Base-by-base conservation (phyloP, 495 filamentous ascomycete genomes). In the Tuber umbilicatum region DNA sequence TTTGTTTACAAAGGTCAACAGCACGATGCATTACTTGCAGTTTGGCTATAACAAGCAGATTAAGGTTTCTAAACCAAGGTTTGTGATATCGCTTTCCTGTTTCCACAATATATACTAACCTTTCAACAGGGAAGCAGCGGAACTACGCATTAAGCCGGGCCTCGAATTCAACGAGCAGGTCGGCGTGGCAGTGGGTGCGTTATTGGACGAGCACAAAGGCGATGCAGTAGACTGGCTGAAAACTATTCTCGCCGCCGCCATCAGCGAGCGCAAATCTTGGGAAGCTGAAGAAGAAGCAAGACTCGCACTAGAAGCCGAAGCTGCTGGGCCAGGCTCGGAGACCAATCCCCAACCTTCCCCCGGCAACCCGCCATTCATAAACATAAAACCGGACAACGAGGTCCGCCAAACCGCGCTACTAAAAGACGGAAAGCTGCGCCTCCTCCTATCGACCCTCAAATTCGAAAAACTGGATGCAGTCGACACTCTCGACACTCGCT, bases 1-100 rank as follows among this genome's bases (percentile, higher is more conserved):
- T 83, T 86, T 99, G 19, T 99, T 99, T 83, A 94, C 91, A 82
- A 99, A 99, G 84, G 93, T 93, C 79, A 90, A 89, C 73, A 88
- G 88, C 2, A 97, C 94, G 0, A 87, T 90, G 1, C 91, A 90
- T 83, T 98, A 92, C 81, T 87, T 99, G 5, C 93, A 97, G 81
- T 92, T 93, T 81, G 96, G 96, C 7, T 91, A 93, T 78, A 93
- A 97, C 80, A 92, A 91, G 79, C 92, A 94, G 81, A 89, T 90
- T 0, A 80, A 89, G 38, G 86, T 88, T 14, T 83, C 86, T 21
- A 87, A 86, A 45, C 87, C 74, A 35, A 72, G 73, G 79, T 75
- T 70, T 41, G 72, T 50, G 37, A 35, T 35, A 7, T 17, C 27
- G 12, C 42, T 27, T 73, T 23, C 71, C 47, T 67, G 42, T 60